These are phyloP conservation scores for Bipolaris bicolor DNA, from an alignment of 2,329 filamentous ascomycete genomes.

Conservation along the genomic window DNA sequence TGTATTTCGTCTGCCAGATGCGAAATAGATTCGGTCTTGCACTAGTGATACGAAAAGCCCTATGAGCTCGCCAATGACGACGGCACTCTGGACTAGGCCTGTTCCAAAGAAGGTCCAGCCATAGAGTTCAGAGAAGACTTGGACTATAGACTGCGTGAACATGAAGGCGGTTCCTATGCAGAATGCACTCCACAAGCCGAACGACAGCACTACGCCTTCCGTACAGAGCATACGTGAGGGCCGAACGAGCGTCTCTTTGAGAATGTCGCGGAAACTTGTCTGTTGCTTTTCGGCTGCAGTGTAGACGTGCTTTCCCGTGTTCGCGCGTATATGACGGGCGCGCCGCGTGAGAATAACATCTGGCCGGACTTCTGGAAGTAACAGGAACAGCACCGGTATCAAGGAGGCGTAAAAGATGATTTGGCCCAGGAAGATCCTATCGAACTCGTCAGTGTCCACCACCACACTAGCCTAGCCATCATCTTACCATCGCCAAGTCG, in stretches of 20 bases:
- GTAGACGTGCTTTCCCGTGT: conserved; percentile 34
- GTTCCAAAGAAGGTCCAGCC: conserved; percentile 51
- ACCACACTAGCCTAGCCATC: too few relatives aligned
- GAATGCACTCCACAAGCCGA: conserved; percentile 58
- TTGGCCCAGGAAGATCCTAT: conserved; percentile 54
- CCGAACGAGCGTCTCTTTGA: conserved; percentile 48
- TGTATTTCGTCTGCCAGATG: conserved; percentile 47
- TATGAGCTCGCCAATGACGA: conserved; percentile 55
- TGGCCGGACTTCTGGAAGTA: conserved; percentile 56
- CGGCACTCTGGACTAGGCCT: conserved; percentile 54
- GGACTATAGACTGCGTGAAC: conserved; percentile 57
- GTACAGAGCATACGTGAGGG: conserved; percentile 54
- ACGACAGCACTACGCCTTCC: conserved; percentile 57
- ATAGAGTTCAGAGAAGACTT: conserved; percentile 52
- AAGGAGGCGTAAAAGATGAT: conserved; percentile 54
- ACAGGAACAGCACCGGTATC: conserved; percentile 50
- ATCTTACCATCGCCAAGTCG: conserved; percentile 52
- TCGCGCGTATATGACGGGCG: conserved; percentile 42
- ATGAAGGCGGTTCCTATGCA: conserved; percentile 56
- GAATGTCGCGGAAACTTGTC: conserved; percentile 38
- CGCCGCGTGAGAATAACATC: conserved; percentile 54
- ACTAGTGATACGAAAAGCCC: conserved; percentile 49
- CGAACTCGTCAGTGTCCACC: conserved; percentile 17
- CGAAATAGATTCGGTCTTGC: conserved; percentile 51
- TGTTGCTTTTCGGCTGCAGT: conserved; percentile 45